Base-by-base conservation (phyloP, 495 filamentous ascomycete genomes). In the Cryomyces antarcticus region DNA sequence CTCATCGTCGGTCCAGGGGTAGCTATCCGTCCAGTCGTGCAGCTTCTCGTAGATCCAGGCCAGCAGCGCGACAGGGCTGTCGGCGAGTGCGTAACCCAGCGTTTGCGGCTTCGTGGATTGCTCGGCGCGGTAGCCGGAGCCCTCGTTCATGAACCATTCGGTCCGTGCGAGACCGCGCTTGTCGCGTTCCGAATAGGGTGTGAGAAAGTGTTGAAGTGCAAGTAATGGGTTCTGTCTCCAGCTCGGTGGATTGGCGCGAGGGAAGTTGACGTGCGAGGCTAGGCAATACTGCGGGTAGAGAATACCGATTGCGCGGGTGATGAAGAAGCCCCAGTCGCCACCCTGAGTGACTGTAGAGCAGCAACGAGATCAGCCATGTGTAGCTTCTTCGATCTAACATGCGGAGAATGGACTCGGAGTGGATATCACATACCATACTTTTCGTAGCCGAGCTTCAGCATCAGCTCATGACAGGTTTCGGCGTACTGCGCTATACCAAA, bases 41-140 rank as follows among this genome's bases (percentile, higher is more conserved):
- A 73, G 52, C 43, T 72, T 70, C 38, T 72, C 68, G 45, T 66
- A 69, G 12, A 73, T 67, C 71, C 70, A 75, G 4, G 68, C 61
- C 3, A 72, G 55, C 11, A 73, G 49, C 7, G 55, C 68, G 2
- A 70, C 58, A 0, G 70, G 71, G 45, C 62, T 66, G 47, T 72
- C 68, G 1, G 64, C 57, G 0, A 72, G 56, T 0, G 59, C 63
- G 43, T 68, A 73, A 5, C 61, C 65, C 0, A 72, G 43, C 0
- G 67, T 70, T 44, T 69, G 65, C 0, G 71, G 71, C 13, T 63
- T 60, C 17, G 67, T 70, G 31, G 51, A 45, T 40, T 73, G 70
- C 34, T 65, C 55, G 10, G 54, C 50, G 36, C 54, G 45, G 54
- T 73, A 75, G 1, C 55, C 66, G 38, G 28, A 30, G 36, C 62